A percentile compares a stretch with the other conserved stretches of the same genome.
Conservation (phyloP, 352 stramenopile species). For the Globisporangium canariense region DNA sequence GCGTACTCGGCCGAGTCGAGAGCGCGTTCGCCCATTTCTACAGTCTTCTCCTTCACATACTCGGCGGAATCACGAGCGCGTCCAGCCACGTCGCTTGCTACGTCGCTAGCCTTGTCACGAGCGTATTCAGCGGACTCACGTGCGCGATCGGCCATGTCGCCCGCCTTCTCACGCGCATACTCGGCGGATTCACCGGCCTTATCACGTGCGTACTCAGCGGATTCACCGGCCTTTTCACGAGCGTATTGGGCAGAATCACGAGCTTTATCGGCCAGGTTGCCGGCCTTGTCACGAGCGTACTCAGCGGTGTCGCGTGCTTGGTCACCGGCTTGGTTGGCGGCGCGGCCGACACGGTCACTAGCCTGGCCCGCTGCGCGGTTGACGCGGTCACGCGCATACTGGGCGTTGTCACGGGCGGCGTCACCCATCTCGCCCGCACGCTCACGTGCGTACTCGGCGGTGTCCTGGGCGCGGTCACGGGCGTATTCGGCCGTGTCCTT, state of each 20-base stretch:
- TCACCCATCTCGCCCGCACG: neutral
- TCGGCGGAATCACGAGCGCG: conserved; percentile 15
- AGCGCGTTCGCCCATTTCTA: conserved; percentile 16
- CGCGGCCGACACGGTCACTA: conserved; percentile 16
- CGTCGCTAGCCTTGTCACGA: neutral
- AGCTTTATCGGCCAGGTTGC: neutral
- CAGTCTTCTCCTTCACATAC: conserved; percentile 26
- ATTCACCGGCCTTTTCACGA: conserved; percentile 4
- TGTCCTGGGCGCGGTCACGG: neutral
- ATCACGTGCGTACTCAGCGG: conserved; percentile 29
- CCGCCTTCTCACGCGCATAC: conserved; percentile 4
- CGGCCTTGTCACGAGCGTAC: neutral
- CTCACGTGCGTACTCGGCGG: conserved; percentile 2
- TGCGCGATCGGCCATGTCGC: neutral
- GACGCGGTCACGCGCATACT: conserved; percentile 12
- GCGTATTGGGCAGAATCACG: neutral
- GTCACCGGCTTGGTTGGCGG: neutral
- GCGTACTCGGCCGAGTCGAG: conserved; percentile 35
- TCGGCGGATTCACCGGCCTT: conserved; percentile 11
- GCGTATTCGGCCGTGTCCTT: neutral
- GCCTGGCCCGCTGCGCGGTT: neutral
- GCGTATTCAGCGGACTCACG: neutral
- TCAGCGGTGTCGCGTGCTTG: neutral
- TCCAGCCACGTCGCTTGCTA: neutral
- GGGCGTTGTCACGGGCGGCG: neutral